Base-by-base conservation (phyloP, 1,284 basidiomycete genomes). In the Ceratobasidium sp. region DNA sequence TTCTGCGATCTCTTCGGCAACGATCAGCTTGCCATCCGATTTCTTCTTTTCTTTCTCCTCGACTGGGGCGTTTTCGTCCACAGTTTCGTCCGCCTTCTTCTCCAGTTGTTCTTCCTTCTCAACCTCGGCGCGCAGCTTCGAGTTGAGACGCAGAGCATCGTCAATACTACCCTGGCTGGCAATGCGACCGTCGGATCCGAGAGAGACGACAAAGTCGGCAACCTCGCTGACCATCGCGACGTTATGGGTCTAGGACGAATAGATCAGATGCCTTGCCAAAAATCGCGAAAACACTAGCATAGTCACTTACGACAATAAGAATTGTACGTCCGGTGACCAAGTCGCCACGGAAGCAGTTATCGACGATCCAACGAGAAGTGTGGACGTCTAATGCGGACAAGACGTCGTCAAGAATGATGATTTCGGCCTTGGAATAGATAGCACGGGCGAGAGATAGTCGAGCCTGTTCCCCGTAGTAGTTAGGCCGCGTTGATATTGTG, bases 361-460 rank as follows among this genome's bases (percentile, higher is more conserved):
- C 87, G 10, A 93, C 87, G 72, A 94, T 89, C 86, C 87, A 92
- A 75, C 87, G 87, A 0, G 91, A 84, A 0, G 92, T 94, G 74
- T 90, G 86, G 4, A 88, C 85, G 76, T 83, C 81, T 43, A 83
- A 75, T 2, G 81, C 81, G 28, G 81, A 80, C 57, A 80, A 78
- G 39, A 91, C 86, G 28, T 76, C 82, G 77, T 83, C 82, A 45
- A 84, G 79, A 9, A 84, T 78, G 43, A 94, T 85, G 46, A 94
- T 87, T 73, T 90, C 88, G 0, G 91, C 86, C 0, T 86, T 82
- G 0, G 91, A 92, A 78, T 94, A 96, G 1, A 92, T 88, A 0
- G 91, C 92, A 2, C 93, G 84, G 1, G 93, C 93, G 12, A 96
- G 82, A 3, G 90, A 92, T 10, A 96, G 87, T 21, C 94, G 88